Evolutionary conservation across 192 early-diverging fungal genomes (phyloP), one percentile per base, ranked within the genome.

Genomic region (Entophlyctis luteolus): DNA sequence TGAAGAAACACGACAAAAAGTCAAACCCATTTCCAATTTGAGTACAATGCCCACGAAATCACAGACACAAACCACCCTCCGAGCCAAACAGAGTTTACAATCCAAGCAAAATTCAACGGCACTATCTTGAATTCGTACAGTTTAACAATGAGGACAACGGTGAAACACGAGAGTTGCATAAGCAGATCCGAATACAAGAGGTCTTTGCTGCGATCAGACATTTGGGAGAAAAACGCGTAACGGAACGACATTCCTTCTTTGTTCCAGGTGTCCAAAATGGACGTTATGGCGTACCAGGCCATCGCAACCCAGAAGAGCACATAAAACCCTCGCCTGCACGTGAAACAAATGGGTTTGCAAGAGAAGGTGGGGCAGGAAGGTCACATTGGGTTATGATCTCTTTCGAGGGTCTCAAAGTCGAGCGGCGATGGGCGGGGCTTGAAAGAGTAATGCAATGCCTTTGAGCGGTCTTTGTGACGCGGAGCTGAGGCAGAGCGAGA

Each of bases 221-320:
- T 82, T 20, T 86, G 76, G 12, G 63, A 62, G 48, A 82, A 85
- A 23, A 89, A 69, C 0, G 71, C 67, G 39, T 81, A 74, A 18
- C 75, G 74, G 25, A 86, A 60, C 6, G 65, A 42, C 67, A 29
- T 77, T 48, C 90, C 90, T 58, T 77, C 79, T 29, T 62, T 66
- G 59, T 77, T 75, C 68, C 74, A 82, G 63, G 84, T 85, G 14
- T 79, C 60, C 18, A 81, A 77, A 27, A 88, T 67, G 0, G 84
- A 85, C 35, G 81, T 79, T 23, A 89, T 46, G n/a, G 85, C 76
- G 60, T 89, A 90, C 48, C 82, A 81, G 10, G 76, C 84, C 84
- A 94, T 90, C 23, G 79, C 80, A 42, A 91, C 82, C 91, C 92
- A 93, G 67, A 93, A 94, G 22, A 93, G 75, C 0, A 85, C 87